Conservation (phyloP, 1,284 basidiomycete species). For the Ustilago loliicola region DNA sequence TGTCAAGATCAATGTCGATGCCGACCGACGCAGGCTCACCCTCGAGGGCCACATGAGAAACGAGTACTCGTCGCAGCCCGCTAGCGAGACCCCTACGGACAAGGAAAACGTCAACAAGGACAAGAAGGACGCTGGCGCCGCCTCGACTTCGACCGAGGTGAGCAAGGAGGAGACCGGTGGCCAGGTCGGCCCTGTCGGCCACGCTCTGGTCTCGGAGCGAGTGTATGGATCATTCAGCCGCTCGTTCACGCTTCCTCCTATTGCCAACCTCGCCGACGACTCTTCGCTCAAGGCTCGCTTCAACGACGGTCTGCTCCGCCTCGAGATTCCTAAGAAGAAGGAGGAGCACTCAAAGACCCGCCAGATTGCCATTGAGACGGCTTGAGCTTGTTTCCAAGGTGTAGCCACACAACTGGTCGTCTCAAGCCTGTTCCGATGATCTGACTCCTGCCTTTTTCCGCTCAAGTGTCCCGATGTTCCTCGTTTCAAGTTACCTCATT, state of each 20-base stretch:
- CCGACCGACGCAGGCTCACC: constrained; percentile 50
- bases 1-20: constrained; percentile 53
- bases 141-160: constrained; percentile 30
- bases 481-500: neutral
- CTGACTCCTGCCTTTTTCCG: neutral
- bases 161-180: constrained; percentile 35
- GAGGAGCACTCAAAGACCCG: constrained; percentile 54
- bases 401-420: neutral
- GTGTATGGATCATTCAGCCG: constrained; percentile 57
- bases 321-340: constrained; percentile 58
- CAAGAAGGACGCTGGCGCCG: constrained; percentile 6
- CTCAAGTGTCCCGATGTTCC: neutral
- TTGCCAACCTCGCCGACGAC: constrained; percentile 46
- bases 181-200: constrained; percentile 29
- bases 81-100: constrained; percentile 4
- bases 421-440: neutral
- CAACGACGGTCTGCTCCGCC: constrained; percentile 54
- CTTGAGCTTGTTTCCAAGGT: constrained; percentile 7
- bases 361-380: constrained; percentile 48
- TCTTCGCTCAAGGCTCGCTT: constrained; percentile 53
- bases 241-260: constrained; percentile 53
- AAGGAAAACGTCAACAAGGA: neutral
- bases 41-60: constrained; percentile 52
- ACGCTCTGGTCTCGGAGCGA: constrained; percentile 54
- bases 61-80: constrained; percentile 42